Evolutionary conservation across 2,329 filamentous ascomycete species (phyloP).

Genomic region (Elsinoe fawcettii): DNA sequence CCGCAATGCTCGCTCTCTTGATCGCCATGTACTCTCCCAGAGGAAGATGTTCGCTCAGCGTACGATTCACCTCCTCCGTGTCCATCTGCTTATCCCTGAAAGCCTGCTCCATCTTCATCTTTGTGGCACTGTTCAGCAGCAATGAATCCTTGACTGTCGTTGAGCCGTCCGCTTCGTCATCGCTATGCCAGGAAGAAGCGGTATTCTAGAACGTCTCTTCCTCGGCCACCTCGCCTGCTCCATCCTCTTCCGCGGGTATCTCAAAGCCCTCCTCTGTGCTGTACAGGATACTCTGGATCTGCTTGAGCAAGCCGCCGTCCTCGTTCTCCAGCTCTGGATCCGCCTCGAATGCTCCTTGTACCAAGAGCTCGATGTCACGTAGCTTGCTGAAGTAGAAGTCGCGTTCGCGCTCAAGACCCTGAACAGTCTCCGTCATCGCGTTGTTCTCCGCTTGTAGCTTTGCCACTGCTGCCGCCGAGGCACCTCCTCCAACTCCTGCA

Average conservation of each 20-base stretch:
- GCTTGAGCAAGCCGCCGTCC: slow-evolving; percentile 83
- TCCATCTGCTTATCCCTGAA: not conserved
- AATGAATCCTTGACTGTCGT: not conserved
- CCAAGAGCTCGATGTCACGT: slow-evolving; percentile 87
- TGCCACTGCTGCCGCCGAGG: slow-evolving; percentile 51
- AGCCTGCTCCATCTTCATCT: not conserved
- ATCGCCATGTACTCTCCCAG: not conserved
- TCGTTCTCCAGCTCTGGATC: slow-evolving; percentile 92
- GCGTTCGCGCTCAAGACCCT: slow-evolving; percentile 85
- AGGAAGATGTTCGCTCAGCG: not conserved
- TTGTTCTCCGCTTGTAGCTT: slow-evolving; percentile 78
- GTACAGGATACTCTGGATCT: slow-evolving; percentile 94
- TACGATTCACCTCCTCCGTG: not conserved
- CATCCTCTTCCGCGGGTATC: slow-evolving; percentile 66
- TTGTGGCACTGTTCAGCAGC: not conserved
- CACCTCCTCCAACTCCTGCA: slow-evolving; percentile 30
- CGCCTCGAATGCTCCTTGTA: slow-evolving; percentile 87
- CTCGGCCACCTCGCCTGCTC: slow-evolving; percentile 45
- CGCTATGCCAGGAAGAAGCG: not conserved
- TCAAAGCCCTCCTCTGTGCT: slow-evolving; percentile 84
- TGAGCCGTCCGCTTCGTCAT: not conserved
- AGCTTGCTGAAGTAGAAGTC: slow-evolving; percentile 99
- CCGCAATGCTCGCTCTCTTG: not conserved
- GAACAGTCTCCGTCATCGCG: slow-evolving; percentile 89
- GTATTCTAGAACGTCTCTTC: slow-evolving; percentile 64